Evolutionary conservation across 1,284 basidiomycete genomes (phyloP), one percentile per base, ranked within the genome.

Genomic region (Irpex sp.): DNA sequence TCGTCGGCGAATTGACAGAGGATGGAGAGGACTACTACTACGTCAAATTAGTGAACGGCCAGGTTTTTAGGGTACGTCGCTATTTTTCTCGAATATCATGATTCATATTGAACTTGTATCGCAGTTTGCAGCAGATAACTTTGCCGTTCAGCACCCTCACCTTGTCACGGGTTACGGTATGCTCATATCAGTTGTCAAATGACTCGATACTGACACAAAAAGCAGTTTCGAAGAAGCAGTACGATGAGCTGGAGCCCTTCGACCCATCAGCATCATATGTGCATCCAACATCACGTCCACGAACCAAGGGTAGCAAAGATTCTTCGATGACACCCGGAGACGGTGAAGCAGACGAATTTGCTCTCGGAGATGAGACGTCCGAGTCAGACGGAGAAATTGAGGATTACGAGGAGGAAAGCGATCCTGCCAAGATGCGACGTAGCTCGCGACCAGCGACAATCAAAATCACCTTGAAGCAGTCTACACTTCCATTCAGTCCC

Each of bases 241-340:
- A 68, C 3, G 82, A 81, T 17, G 65, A 70, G 5, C 74, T 88
- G 31, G 72, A 71, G 0, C 69, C 72, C 0, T 92, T 92, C 70
- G 82, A 90, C 68, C 88, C 89, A n/a, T 79, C 81, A 31, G 82
- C 82, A 1, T 65, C 71, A 17, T 79, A 84, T 64, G 78, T 92
- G 4, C 86, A 90, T 67, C 83, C 84, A n/a, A 70, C 77, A 19
- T 85, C 83, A 61, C 86, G 88, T 56, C 46, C 47, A 58, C 54
- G 33, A 4, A 63, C 65, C 51, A 63, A 62, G 15, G 9, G 47
- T 50, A 11, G 11, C 15, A 56, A 33, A 39, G 2, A 26, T 58
- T 50, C 17, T 58, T 54, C 59, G 26, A 64, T 39, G 35, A 7
- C 65, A 36, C 54, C 63, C 36, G 63, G 57, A 35, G 62, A 67